phyloP scores from a whole-genome alignment of 2,329 filamentous ascomycete species.

The Trichoderma atroviride region DNA sequence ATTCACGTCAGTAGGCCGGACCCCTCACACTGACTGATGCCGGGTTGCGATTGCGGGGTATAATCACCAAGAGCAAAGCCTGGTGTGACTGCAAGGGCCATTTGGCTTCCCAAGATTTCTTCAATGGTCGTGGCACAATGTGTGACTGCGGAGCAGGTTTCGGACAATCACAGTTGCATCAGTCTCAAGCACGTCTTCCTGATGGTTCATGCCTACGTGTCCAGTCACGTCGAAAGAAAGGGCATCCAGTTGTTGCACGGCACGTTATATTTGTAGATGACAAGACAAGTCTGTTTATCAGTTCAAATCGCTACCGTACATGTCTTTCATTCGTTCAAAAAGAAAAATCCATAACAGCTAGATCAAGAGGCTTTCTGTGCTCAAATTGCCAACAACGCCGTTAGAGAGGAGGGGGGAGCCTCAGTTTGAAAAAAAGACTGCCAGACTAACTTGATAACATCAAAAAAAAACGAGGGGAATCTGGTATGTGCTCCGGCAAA shows the following conservation, averaged over 20 bases:
- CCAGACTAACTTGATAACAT: slow-evolving; percentile 14
- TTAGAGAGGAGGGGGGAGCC: not conserved
- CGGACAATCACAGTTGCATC: not conserved
- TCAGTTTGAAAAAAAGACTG: not conserved
- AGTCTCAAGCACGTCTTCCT: not conserved
- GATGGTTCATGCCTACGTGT: not conserved
- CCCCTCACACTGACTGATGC: not conserved
- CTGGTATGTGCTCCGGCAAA: slow-evolving; percentile 11
- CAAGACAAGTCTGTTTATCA: slow-evolving; percentile 5
- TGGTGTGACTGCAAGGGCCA: not conserved
- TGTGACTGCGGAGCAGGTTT: not conserved
- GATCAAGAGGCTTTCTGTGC: slow-evolving; percentile 4
- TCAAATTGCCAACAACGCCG: slow-evolving; percentile 18
- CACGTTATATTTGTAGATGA: not conserved
- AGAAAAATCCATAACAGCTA: slow-evolving; percentile 2
- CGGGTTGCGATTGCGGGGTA: slow-evolving; percentile 14
- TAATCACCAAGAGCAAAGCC: not conserved
- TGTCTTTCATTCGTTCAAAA: not conserved
- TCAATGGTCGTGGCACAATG: not conserved
- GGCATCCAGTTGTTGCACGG: not conserved
- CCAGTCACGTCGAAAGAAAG: not conserved
- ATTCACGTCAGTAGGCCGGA: not conserved
- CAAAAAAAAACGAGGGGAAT: slow-evolving; percentile 17
- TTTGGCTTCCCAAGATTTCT: not conserved
- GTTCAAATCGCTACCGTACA: slow-evolving; percentile 18